These are phyloP conservation scores for Paradendryphiella salina DNA, from an alignment of 2,329 filamentous ascomycete species.

Conservation along the genomic window DNA sequence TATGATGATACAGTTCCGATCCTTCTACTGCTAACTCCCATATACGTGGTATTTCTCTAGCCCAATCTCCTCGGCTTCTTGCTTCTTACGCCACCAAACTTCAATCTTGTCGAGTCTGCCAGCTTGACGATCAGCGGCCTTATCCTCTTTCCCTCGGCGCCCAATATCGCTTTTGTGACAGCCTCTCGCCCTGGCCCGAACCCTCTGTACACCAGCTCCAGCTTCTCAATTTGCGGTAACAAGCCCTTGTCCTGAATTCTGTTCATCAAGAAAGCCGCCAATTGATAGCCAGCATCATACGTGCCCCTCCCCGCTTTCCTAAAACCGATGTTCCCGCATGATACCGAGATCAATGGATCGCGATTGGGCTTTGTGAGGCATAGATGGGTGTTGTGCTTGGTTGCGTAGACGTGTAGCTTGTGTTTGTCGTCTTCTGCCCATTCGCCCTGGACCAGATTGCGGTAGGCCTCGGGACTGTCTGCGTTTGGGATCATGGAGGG, in stretches of 20 bases:
- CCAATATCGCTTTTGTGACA: conserved; percentile 84
- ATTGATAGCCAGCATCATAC: conserved; percentile 91
- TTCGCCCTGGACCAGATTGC: conserved; percentile 28
- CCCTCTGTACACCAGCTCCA: conserved; percentile 82
- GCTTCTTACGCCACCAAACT: conserved; percentile 93
- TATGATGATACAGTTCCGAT: conserved; percentile 1
- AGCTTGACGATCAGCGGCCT: conserved; percentile 76
- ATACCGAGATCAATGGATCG: conserved; percentile 76
- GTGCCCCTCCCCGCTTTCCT: conserved; percentile 75
- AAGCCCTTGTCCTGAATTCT: conserved; percentile 81
- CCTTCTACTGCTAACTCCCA: background rate
- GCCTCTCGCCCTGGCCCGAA: conserved; percentile 89
- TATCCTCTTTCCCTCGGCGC: conserved; percentile 77
- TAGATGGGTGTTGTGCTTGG: conserved; percentile 94
- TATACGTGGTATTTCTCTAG: conserved; percentile 40
- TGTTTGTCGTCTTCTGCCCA: conserved; percentile 62
- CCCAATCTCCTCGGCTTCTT: conserved; percentile 79
- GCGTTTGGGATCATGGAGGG: conserved; percentile 28
- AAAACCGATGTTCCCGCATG: conserved; percentile 89
- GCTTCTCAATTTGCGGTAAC: conserved; percentile 70
- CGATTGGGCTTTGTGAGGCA: conserved; percentile 83
- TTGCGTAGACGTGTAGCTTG: conserved; percentile 83
- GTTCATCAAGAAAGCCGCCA: conserved; percentile 80
- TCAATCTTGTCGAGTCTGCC: conserved; percentile 83
- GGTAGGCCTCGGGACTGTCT: conserved; percentile 1